Evolutionary conservation across 768 basidiomycete genomes (phyloP).

Genomic region (Lactifluus echinatus): DNA sequence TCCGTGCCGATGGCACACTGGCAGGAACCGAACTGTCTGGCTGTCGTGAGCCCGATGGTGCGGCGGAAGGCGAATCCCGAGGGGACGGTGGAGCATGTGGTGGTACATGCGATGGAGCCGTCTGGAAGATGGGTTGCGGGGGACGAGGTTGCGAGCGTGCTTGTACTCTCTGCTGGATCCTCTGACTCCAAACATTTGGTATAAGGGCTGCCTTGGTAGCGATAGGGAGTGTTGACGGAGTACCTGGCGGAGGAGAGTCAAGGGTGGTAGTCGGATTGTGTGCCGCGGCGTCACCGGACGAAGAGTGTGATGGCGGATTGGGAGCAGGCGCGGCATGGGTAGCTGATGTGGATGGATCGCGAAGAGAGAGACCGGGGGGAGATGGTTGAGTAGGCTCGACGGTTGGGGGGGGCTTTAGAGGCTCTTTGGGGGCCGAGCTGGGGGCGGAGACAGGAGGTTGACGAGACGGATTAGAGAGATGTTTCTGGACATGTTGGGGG

Average conservation of each 20-base stretch:
- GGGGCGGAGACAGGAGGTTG: constrained; percentile 2
- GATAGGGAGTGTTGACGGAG: constrained; percentile 2
- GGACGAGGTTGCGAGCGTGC: constrained; percentile 24
- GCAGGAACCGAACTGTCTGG: background rate
- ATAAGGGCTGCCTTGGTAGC: constrained; percentile 21
- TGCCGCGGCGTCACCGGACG: constrained; percentile 1
- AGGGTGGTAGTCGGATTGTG: background rate
- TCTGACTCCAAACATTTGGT: constrained; percentile 37
- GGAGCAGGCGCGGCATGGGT: background rate
- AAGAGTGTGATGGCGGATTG: background rate
- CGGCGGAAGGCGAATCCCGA: background rate
- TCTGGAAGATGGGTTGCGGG: constrained; percentile 10
- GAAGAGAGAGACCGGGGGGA: constrained; percentile 4
- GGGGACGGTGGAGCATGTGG: constrained; percentile 1
- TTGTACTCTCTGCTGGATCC: constrained; percentile 34
- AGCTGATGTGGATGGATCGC: constrained; percentile 8
- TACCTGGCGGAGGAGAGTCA: constrained; percentile 4
- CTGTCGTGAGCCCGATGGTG: background rate
- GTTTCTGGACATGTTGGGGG: constrained; percentile 10
- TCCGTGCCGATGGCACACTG: constrained; percentile 6
- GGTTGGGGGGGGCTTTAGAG: background rate
- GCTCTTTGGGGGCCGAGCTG: constrained; percentile 1
- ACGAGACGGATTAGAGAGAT: constrained; percentile 12
- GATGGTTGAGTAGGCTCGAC: constrained; percentile 4
- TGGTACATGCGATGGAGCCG: constrained; percentile 1